Evolutionary conservation across 345 rosid genomes (phyloP), one percentile per base, ranked within the genome.

Genomic region (Gossypium turneri): DNA sequence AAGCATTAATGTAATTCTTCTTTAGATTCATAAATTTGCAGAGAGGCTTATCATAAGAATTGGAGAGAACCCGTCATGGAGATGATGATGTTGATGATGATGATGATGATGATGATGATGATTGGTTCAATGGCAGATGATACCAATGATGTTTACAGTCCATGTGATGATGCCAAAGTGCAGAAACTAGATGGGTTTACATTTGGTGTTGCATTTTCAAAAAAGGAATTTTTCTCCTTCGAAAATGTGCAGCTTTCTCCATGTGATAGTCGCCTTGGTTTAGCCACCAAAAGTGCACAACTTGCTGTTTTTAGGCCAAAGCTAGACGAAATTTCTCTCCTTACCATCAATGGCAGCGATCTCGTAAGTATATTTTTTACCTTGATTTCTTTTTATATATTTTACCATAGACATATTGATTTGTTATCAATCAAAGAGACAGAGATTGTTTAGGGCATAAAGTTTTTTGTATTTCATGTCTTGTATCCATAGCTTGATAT

Each of bases 241-340:
- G 76, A 89, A 20, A 83, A 88, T 72, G 77, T 80, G 55, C 99
- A 92, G 76, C 92, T 90, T 82, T 95, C 99, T 0, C 99, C 98
- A 15, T 91, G 99, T 16, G 97, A 95, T 71, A 70, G 61, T 13
- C 99, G 97, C 24, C 97, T 92, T 19, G 82, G 78, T 63, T 83
- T 95, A 3, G 71, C 87, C 2, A 69, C 79, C 24, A 83, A 85
- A 44, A 50, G 9, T 29, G 90, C 96, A 0, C 85, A 86, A 79
- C 86, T 95, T 3, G 88, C 98, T 3, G 80, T 92, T 43, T 95
- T 91, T 77, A 76, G 98, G 83, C 97, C 98, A 0, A 83, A 82
- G 78, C 90, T 92, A 5, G 97, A 95, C 10, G 92, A 95, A 84
- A 83, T 92, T 57, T 87, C 99, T 67, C 92, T 92, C 72, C 93